Conservation (phyloP, 2,329 filamentous ascomycete genomes). For the Venturia asperata region DNA sequence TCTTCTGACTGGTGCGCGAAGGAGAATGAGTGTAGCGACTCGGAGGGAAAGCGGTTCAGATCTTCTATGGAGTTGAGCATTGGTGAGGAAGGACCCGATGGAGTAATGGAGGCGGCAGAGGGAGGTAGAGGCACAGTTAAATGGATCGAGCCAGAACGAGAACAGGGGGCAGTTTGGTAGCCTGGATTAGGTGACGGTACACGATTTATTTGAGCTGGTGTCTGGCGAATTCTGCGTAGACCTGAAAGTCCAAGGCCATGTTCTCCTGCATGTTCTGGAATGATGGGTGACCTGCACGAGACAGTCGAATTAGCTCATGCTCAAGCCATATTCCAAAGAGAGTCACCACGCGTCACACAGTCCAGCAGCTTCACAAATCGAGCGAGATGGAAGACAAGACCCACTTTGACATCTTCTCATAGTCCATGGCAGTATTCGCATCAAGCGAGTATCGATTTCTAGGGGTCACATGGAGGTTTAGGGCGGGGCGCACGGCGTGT, state of each 20-base stretch:
- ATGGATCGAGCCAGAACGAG: constrained; percentile 65
- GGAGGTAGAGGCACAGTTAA: constrained; percentile 54
- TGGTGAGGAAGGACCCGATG: constrained; percentile 63
- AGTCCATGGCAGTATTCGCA: constrained; percentile 56
- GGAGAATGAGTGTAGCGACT: constrained; percentile 96
- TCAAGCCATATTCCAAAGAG: neutral
- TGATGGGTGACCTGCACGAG: constrained; percentile 63
- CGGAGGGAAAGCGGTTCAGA: constrained; percentile 82
- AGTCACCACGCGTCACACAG: constrained; percentile 1
- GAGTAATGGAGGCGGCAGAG: constrained; percentile 32
- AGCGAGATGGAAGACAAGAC: constrained; percentile 23
- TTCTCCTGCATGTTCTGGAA: constrained; percentile 69
- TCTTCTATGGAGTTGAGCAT: constrained; percentile 69
- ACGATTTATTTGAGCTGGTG: constrained; percentile 41
- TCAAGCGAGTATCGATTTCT: constrained; percentile 71
- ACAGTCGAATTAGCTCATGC: constrained; percentile 20
- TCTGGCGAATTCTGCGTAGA: constrained; percentile 87
- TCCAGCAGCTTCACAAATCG: neutral
- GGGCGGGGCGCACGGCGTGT: constrained; percentile 27
- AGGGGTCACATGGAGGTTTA: constrained; percentile 47
- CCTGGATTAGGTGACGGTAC: constrained; percentile 47
- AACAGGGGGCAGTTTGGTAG: constrained; percentile 33
- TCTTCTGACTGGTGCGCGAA: constrained; percentile 95
- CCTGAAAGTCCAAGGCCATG: constrained; percentile 80
- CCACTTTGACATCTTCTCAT: constrained; percentile 69